Evolutionary conservation across 768 basidiomycete species (phyloP).

Genomic region (Nevesoporus exiguus): DNA sequence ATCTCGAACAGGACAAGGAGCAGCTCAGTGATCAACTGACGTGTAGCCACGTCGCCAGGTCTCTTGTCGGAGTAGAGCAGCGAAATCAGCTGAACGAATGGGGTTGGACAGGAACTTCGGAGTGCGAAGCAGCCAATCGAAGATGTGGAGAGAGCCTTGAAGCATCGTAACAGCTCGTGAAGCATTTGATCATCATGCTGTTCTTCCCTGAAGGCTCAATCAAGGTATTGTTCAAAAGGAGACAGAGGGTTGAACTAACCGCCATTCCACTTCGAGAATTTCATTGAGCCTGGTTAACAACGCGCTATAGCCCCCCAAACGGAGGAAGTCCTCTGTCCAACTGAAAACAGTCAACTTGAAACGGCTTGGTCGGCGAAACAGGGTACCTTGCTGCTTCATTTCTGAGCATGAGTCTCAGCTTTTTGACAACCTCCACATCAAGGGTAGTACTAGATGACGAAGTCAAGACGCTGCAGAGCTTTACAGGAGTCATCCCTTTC

Average conservation of each 20-base stretch:
- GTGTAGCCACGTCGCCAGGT: conserved; percentile 87
- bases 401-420: conserved; percentile 77
- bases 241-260: conserved; percentile 48
- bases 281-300: conserved; percentile 84
- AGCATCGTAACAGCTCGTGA: conserved; percentile 87
- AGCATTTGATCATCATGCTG: conserved; percentile 96
- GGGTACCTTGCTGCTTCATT: conserved; percentile 86
- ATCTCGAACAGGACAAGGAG: conserved; percentile 85
- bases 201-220: conserved; percentile 67
- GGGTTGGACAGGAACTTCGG: conserved; percentile 83
- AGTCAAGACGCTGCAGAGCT: conserved; percentile 64
- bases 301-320: conserved; percentile 79
- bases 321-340: conserved; percentile 88
- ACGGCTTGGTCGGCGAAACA: neutral
- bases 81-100: conserved; percentile 78
- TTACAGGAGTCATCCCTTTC: conserved; percentile 59
- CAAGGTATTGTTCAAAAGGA: conserved; percentile 1
- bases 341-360: conserved; percentile 36
- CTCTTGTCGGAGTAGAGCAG: conserved; percentile 97
- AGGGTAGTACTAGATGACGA: conserved; percentile 69
- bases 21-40: conserved; percentile 88
- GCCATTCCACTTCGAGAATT: conserved; percentile 94
- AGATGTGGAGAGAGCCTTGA: conserved; percentile 91
- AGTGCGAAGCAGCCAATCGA: conserved; percentile 87
- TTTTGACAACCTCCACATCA: conserved; percentile 85